Conservation (phyloP, 208 protist genomes). For the Leishmania turanica region DNA sequence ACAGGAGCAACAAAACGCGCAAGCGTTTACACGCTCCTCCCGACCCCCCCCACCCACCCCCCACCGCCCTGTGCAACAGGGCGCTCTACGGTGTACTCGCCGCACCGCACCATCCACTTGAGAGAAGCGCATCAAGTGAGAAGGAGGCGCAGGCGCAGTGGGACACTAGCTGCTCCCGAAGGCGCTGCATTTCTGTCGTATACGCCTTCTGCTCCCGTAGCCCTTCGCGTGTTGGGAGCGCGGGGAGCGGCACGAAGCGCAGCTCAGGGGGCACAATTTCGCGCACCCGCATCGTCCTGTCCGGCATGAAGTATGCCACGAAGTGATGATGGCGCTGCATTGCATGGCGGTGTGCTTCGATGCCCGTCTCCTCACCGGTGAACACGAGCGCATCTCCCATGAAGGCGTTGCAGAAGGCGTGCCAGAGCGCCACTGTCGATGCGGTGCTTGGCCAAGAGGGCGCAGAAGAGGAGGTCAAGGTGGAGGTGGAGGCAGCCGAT, state of each 20-base stretch:
- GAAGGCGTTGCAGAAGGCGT: conserved; percentile 20
- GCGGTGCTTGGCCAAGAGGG: not conserved
- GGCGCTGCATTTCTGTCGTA: not conserved
- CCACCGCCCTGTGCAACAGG: not conserved
- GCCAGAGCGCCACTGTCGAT: conserved; percentile 1
- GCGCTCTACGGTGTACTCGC: not conserved
- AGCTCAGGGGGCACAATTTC: conserved; percentile 64
- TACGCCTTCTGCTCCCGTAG: not conserved
- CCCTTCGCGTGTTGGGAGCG: not conserved
- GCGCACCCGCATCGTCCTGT: conserved; percentile 46
- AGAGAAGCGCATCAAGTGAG: conserved; percentile 7
- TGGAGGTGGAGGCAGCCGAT: conserved; percentile 5
- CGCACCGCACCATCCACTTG: not conserved
- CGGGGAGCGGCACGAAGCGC: conserved; percentile 35
- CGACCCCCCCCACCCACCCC: too few species aligned
- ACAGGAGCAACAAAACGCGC: not conserved
- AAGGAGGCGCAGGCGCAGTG: conserved; percentile 3
- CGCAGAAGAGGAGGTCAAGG: not conserved
- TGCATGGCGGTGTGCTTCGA: conserved; percentile 37
- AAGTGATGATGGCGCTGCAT: conserved; percentile 29
- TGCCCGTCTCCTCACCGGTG: conserved; percentile 31
- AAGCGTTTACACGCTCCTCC: not conserved
- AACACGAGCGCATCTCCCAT: conserved; percentile 44
- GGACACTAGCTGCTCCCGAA: conserved; percentile 8
- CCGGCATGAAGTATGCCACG: conserved; percentile 47